phyloP scores from a whole-genome alignment of 108 stramenopile species.

The Poteriospumella lacustris region DNA sequence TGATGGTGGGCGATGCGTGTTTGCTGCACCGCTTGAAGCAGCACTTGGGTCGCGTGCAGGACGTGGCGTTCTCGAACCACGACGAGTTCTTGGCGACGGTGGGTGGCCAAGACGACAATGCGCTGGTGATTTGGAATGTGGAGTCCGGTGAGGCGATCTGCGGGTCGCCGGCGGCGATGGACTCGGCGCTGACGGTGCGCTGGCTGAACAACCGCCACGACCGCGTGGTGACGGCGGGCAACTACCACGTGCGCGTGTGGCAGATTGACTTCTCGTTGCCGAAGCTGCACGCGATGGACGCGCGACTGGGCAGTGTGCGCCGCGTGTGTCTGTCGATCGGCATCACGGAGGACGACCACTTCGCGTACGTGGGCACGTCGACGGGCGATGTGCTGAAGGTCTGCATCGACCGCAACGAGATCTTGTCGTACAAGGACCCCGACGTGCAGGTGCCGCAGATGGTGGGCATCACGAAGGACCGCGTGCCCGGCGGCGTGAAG shows the following conservation, averaged over 20 bases:
- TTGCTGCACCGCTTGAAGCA: conserved; percentile 62
- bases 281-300: conserved; percentile 71
- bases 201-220: conserved; percentile 72
- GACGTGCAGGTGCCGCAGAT: conserved; percentile 58
- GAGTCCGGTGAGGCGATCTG: conserved; percentile 62
- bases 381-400: conserved; percentile 77
- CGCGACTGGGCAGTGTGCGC: conserved; percentile 65
- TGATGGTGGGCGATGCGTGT: conserved; percentile 39
- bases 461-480: conserved; percentile 54
- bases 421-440: conserved; percentile 64
- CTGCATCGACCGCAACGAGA: conserved; percentile 67
- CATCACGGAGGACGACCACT: conserved; percentile 66
- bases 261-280: conserved; percentile 65
- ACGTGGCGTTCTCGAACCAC: conserved; percentile 59
- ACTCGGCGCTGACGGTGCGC: conserved; percentile 58
- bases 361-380: conserved; percentile 68
- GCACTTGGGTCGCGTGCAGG: conserved; percentile 68
- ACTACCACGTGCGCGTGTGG: conserved; percentile 68
- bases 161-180: conserved; percentile 65
- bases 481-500: conserved; percentile 63
- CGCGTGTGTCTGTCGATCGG: conserved; percentile 65
- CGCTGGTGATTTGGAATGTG: conserved; percentile 75
- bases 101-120: conserved; percentile 80
- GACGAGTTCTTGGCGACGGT: conserved; percentile 60
- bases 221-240: conserved; percentile 71